Conservation (phyloP, 1,139 yeast species). For the Chernovozyma aurita region DNA sequence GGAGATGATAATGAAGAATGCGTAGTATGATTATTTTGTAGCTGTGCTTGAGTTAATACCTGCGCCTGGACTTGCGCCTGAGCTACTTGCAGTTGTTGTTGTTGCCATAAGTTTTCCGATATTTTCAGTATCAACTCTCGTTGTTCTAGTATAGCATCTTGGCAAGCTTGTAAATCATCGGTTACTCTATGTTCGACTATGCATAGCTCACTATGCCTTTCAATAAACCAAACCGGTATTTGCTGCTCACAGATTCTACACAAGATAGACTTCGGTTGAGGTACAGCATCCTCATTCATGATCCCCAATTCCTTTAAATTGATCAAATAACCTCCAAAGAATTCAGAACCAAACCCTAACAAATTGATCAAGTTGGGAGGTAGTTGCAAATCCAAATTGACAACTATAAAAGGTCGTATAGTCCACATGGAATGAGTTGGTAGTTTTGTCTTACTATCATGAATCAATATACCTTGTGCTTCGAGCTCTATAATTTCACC, state of each 20-base stretch:
- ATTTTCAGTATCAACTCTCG: conserved; percentile 46
- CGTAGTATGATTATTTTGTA: conserved; percentile 4
- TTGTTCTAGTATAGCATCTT: conserved; percentile 77
- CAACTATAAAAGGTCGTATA: conserved; percentile 67
- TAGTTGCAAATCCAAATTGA: conserved; percentile 58
- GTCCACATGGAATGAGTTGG: conserved; percentile 95
- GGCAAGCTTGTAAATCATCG: conserved; percentile 72
- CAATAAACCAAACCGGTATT: conserved; percentile 97
- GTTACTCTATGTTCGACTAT: conserved; percentile 79
- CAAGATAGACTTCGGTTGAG: conserved; percentile 71
- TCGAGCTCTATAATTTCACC: conserved; percentile 71
- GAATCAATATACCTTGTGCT: conserved; percentile 94
- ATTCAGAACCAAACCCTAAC: conserved; percentile 85
- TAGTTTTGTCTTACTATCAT: conserved; percentile 50
- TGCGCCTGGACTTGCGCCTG: conserved; percentile 5
- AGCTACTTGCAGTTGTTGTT: conserved; percentile 16
- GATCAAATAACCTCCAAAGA: conserved; percentile 70
- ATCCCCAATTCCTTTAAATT: conserved; percentile 58
- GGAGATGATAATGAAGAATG: conserved; percentile 12
- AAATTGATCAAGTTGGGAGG: conserved; percentile 65
- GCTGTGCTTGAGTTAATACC: conserved; percentile 8
- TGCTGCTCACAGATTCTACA: conserved; percentile 90
- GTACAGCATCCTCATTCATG: conserved; percentile 60
- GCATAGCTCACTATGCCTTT: conserved; percentile 85
- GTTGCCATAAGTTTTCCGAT: conserved; percentile 32